Conservation (phyloP, 192 early-diverging fungal species). For the Funneliformis geosporum region DNA sequence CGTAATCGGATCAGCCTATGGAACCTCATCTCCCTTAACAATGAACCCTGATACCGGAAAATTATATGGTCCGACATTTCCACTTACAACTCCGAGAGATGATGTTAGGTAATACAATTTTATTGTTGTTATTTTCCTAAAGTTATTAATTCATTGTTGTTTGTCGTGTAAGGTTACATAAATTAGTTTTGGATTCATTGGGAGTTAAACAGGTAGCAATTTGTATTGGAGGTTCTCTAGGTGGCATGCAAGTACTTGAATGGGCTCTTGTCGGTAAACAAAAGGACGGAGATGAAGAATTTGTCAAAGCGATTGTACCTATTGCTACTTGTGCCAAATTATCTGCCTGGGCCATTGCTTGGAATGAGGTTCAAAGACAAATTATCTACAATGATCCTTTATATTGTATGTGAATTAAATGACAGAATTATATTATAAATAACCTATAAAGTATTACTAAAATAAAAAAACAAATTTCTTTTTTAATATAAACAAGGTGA, state of each 20-base stretch:
- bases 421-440: not conserved
- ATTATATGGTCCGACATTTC: slow-evolving; percentile 91
- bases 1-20: slow-evolving; percentile 94
- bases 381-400: slow-evolving; percentile 91
- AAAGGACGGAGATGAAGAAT: slow-evolving; percentile 45
- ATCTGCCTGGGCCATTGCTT: slow-evolving; percentile 98
- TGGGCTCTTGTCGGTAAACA: slow-evolving; percentile 83
- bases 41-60: slow-evolving; percentile 75
- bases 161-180: slow-evolving; percentile 62
- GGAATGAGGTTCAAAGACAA: slow-evolving; percentile 98
- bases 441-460: not conserved
- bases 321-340: slow-evolving; percentile 93
- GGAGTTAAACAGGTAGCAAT: slow-evolving; percentile 88
- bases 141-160: not conserved
- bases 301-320: slow-evolving; percentile 84
- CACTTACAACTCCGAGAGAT: slow-evolving; percentile 82
- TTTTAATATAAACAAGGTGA: slow-evolving; percentile 47
- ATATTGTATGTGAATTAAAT: slow-evolving; percentile 52
- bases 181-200: slow-evolving; percentile 75
- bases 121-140: no score
- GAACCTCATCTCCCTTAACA: slow-evolving; percentile 86
- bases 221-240: slow-evolving; percentile 96
- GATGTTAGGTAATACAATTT: slow-evolving; percentile 71
- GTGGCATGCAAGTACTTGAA: slow-evolving; percentile 98
- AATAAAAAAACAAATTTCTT: not conserved